Percentiles rank a stretch among this genome's conserved stretches.
phyloP scores from a whole-genome alignment of 2,329 filamentous ascomycete species.

The Penicillium sp. region DNA sequence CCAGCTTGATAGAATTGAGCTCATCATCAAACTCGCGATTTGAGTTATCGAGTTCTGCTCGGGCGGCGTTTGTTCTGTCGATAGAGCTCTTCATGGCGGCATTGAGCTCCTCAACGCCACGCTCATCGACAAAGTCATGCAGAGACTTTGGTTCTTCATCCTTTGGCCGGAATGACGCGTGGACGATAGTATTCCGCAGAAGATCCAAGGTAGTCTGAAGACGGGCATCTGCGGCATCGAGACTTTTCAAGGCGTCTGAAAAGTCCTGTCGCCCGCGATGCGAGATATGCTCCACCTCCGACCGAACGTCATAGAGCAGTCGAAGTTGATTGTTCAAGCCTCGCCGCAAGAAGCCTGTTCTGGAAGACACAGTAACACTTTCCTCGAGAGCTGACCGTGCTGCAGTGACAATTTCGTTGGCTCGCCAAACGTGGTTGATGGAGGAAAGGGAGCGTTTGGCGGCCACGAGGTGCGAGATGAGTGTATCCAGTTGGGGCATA shows the following conservation, averaged over 20 bases:
- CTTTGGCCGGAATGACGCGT: conserved; percentile 57
- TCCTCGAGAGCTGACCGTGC: conserved; percentile 79
- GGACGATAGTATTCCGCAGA: conserved; percentile 62
- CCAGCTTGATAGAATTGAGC: conserved; percentile 66
- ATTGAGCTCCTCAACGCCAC: conserved; percentile 62
- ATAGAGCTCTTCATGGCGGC: conserved; percentile 61
- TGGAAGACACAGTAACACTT: conserved; percentile 71
- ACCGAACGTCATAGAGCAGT: conserved; percentile 48
- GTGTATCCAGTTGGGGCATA: conserved; percentile 64
- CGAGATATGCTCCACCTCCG: conserved; percentile 49
- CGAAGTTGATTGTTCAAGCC: conserved; percentile 59
- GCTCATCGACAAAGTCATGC: conserved; percentile 69
- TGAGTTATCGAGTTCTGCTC: conserved; percentile 58
- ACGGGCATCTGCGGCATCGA: conserved; percentile 63
- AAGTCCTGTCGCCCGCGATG: conserved; percentile 50
- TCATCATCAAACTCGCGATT: conserved; percentile 73
- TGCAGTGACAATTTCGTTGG: conserved; percentile 79
- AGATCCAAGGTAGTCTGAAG: conserved; percentile 59
- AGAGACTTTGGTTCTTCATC: conserved; percentile 58
- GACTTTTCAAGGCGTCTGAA: conserved; percentile 54
- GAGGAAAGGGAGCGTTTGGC: conserved; percentile 87
- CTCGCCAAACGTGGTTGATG: conserved; percentile 79
- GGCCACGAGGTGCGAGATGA: conserved; percentile 81
- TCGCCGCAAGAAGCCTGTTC: conserved; percentile 68
- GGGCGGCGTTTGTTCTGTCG: conserved; percentile 63